These are phyloP conservation scores for Podaxis pistillaris DNA, from an alignment of 768 basidiomycete genomes.

Conservation along the genomic window DNA sequence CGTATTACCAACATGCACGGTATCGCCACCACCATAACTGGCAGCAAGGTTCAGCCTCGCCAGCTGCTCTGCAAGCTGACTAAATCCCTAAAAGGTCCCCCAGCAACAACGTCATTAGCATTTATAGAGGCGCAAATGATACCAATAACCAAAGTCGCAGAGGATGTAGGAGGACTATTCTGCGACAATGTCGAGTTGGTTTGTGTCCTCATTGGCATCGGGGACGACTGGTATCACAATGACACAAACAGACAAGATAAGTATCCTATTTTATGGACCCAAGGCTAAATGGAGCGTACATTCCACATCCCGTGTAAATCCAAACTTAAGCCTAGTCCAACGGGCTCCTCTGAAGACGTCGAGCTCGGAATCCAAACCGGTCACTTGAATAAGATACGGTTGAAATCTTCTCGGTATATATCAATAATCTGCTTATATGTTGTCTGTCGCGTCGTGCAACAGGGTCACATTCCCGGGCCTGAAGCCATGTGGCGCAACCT, in stretches of 20 bases:
- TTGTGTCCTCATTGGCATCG: neutral
- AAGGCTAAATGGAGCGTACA: neutral
- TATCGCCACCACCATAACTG: neutral
- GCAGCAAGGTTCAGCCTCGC: neutral
- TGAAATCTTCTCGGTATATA: too few relatives aligned
- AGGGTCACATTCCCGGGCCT: too few relatives aligned
- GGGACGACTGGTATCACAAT: neutral
- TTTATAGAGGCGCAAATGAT: neutral
- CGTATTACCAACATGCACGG: neutral
- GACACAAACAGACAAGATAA: neutral
- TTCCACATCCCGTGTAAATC: neutral
- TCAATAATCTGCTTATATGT: too few relatives aligned
- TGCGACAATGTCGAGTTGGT: neutral
- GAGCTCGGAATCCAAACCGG: neutral
- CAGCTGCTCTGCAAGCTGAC: neutral
- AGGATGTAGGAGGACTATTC: neutral
- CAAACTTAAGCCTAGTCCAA: neutral
- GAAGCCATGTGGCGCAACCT: too few relatives aligned
- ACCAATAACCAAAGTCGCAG: neutral
- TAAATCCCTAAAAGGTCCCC: neutral
- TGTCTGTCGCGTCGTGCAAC: too few relatives aligned
- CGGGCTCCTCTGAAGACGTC: neutral
- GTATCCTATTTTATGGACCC: neutral
- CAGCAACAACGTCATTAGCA: neutral
- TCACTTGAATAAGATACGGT: too few relatives aligned